Evolutionary conservation across 1,284 basidiomycete genomes (phyloP), one percentile per base, ranked within the genome.

Genomic region (Fomitopsis palustris): DNA sequence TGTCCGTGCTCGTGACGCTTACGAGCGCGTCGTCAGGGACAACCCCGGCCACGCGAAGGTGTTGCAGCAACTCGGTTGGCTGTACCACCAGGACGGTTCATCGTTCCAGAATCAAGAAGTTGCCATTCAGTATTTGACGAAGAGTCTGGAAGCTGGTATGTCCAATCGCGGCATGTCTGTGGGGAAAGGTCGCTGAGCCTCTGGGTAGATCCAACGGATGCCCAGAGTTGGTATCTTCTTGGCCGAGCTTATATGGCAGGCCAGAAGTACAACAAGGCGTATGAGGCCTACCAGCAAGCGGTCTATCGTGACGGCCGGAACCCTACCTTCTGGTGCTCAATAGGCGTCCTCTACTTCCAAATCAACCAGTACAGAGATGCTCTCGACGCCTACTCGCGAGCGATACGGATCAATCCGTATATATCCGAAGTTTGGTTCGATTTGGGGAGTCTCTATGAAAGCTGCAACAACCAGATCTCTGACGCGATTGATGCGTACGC

Each of bases 391-490:
- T 99, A 99, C 74, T 98, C 96, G 31, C 92, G 96, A 16, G 96
- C 96, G 7, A 99, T 99, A 68, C 88, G 96, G 61, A 95, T 99
- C 76, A 98, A 99, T 71, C 96, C 96, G 0, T 99, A 97, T 81
- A 98, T 99, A 65, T 95, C 94, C 54, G 96, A 99, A 74, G 96
- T 99, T 3, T 99, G 97, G 96, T 98, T 96, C 76, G 96, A 99
- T 77, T 86, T 99, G 27, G 97, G 96, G 52, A 93, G 90, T 64
- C 81, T 99, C 0, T 99, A 99, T 73, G 96, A 99, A 76, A 93
- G 91, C 64, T 99, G 96, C 82, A 99, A 99, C 79, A 98, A 99
- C 74, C 97, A 99, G 76, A 95, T 98, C 71, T 90, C 92, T 49
- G 97, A 99, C 71, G 96, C 97, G 33, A 98, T 99, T 70, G 96